Evolutionary conservation across 2,329 filamentous ascomycete genomes (phyloP).

Genomic region (Huntiella abstrusa): DNA sequence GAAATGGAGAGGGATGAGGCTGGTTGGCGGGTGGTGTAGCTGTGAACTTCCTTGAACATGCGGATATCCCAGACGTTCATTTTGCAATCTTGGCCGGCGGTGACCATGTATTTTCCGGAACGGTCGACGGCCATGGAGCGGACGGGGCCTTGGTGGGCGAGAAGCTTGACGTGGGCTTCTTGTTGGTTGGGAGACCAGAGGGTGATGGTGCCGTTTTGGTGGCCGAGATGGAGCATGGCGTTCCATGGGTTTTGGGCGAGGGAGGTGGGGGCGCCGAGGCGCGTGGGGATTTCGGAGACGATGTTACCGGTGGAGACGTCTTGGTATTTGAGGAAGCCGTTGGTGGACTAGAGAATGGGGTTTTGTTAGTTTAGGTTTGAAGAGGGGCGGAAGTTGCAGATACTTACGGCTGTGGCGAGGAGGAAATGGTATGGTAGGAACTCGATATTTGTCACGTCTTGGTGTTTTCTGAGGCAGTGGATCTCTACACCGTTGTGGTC

Average conservation of each 20-base stretch:
- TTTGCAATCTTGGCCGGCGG: constrained; percentile 70
- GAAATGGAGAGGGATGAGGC: constrained; percentile 74
- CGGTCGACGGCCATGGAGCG: constrained; percentile 70
- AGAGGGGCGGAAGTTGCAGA: not conserved
- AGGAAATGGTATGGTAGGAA: constrained; percentile 95
- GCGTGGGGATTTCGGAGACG: constrained; percentile 69
- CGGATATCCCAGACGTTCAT: constrained; percentile 95
- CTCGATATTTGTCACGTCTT: constrained; percentile 83
- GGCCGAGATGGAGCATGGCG: constrained; percentile 76
- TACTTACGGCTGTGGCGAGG: constrained; percentile 59
- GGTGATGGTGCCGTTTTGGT: constrained; percentile 87
- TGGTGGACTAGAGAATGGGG: constrained; percentile 38
- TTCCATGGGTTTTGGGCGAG: constrained; percentile 83
- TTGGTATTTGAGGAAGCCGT: constrained; percentile 79
- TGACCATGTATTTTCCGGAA: constrained; percentile 89
- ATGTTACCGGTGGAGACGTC: constrained; percentile 86
- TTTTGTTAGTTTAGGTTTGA: not conserved
- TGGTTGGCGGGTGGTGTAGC: constrained; percentile 67
- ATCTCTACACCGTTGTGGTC: constrained; percentile 79
- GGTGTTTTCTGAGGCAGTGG: constrained; percentile 76
- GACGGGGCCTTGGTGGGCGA: constrained; percentile 79
- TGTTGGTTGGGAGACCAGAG: constrained; percentile 88
- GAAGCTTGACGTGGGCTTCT: constrained; percentile 73
- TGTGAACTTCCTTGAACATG: constrained; percentile 83
- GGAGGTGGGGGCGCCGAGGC: constrained; percentile 64